phyloP scores from a whole-genome alignment of 805 yeast species.

The Ogataea trehaloabstinens region DNA sequence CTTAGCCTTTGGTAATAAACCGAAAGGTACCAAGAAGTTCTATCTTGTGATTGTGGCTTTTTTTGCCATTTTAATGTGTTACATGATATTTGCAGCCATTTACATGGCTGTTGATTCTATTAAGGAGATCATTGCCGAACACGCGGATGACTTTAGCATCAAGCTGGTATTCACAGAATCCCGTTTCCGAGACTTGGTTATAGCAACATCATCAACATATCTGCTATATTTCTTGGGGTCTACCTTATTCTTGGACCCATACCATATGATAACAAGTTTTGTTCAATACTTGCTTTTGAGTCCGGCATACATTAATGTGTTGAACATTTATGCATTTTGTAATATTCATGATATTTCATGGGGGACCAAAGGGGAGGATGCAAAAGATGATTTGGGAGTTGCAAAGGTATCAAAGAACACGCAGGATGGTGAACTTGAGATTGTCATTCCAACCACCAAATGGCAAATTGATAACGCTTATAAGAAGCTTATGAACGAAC shows the following conservation, averaged over 20 bases:
- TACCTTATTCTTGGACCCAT: conserved; percentile 80
- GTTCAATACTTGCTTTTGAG: conserved; percentile 77
- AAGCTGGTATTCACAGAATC: conserved; percentile 56
- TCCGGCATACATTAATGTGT: conserved; percentile 87
- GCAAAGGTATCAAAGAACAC: conserved; percentile 59
- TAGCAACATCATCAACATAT: conserved; percentile 86
- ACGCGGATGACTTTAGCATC: conserved; percentile 40
- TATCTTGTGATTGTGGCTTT: conserved; percentile 72
- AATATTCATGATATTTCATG: conserved; percentile 95
- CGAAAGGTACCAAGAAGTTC: conserved; percentile 81
- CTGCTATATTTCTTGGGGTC: conserved; percentile 77
- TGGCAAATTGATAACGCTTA: conserved; percentile 77
- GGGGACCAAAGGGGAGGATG: conserved; percentile 91
- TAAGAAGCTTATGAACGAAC: conserved; percentile 56
- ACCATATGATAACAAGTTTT: conserved; percentile 89
- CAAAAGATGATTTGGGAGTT: conserved; percentile 74
- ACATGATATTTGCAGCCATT: conserved; percentile 85
- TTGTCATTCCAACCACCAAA: conserved; percentile 72
- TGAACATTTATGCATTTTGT: conserved; percentile 93
- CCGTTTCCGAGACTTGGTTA: conserved; percentile 80
- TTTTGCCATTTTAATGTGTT: conserved; percentile 86
- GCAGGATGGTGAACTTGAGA: conserved; percentile 61
- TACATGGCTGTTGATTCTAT: conserved; percentile 69
- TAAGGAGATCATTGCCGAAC: conserved; percentile 35
- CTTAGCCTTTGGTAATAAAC: conserved; percentile 89